Evolutionary conservation across 164 flowering plant species (phyloP).

Genomic region (Akebia trifoliata): DNA sequence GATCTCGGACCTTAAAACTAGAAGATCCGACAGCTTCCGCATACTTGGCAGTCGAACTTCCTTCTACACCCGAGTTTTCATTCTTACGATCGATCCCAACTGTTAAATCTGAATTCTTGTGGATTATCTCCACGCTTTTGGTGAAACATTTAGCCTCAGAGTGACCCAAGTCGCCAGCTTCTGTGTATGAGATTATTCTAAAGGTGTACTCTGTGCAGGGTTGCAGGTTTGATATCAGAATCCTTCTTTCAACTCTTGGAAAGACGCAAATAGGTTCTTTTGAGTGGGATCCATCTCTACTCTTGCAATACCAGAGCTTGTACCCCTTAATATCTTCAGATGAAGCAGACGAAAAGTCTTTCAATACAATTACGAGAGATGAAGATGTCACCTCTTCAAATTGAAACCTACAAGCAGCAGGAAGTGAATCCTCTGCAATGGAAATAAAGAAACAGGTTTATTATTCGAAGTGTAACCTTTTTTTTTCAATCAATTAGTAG

Average conservation of each 20-base stretch:
- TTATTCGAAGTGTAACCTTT: background rate
- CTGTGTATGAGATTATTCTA: constrained; percentile 71
- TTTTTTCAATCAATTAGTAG: background rate
- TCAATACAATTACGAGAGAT: constrained; percentile 61
- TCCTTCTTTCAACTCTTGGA: constrained; percentile 63
- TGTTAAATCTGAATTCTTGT: constrained; percentile 32
- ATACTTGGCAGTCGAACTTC: constrained; percentile 29
- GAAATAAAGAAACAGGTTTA: constrained; percentile 14
- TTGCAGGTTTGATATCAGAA: constrained; percentile 67
- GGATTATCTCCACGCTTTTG: constrained; percentile 76
- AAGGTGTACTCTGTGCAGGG: constrained; percentile 94
- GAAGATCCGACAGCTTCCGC: constrained; percentile 32
- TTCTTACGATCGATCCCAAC: constrained; percentile 24
- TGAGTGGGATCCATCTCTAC: constrained; percentile 42
- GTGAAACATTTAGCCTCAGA: constrained; percentile 91
- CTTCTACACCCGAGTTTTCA: constrained; percentile 31
- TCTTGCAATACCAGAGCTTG: constrained; percentile 88
- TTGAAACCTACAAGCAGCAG: constrained; percentile 88
- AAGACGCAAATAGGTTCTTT: constrained; percentile 61
- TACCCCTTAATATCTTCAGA: constrained; percentile 58
- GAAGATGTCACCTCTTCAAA: constrained; percentile 82
- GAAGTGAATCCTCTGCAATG: constrained; percentile 78
- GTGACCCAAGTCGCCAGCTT: constrained; percentile 82
- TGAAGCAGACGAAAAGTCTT: constrained; percentile 46
- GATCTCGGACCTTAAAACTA: constrained; percentile 80